Base-by-base conservation (phyloP, 441 rosid genomes). In the Brassica balearica region DNA sequence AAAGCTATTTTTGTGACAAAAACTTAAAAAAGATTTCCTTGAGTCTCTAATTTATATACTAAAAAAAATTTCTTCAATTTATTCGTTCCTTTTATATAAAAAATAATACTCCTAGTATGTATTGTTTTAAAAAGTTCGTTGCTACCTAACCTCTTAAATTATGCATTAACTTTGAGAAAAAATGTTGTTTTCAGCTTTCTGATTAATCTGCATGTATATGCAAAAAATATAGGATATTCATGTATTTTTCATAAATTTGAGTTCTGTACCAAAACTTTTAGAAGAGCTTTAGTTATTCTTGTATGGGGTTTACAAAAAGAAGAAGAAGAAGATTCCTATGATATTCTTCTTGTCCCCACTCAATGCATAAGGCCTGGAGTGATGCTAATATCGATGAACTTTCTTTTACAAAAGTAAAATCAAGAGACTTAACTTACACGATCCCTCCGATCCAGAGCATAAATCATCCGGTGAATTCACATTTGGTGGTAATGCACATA, bases 271-370 rank as follows among this genome's bases (percentile, higher is more conserved):
- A 53, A 68, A 43, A 63, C 69, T 68, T 79, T 60, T 51, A 59
- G 17, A 79, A 53, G n/a, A 61, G 14, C 67, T 62, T 62, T 53
- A 53, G 34, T 69, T 23, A 36, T 27, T 68, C n/a, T 46, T 67
- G 29, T 19, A 74, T 73, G 63, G 65, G 55, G 8, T 36, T 41
- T 61, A 68, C 25, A 63, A 80, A 56, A 58, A 14, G 17, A 43
- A 22, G 15, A 79, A 41, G 36, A 64, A 70, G 79, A 74, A 64
- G 72, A 55, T 69, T 80, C 79, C 68, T 80, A 64, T 65, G 69
- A 80, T 75, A 75, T 75, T 80, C 73, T 34, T 65, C 77, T 65
- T 75, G 80, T 75, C 76, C 17, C 79, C 79, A 74, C 72, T 69
- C 34, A 56, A 25, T 46, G 29, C 63, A 68, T 36, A 79, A 73